Evolutionary conservation across 495 filamentous ascomycete genomes (phyloP), one percentile per base, ranked within the genome.

Genomic region (Talaromyces liani): DNA sequence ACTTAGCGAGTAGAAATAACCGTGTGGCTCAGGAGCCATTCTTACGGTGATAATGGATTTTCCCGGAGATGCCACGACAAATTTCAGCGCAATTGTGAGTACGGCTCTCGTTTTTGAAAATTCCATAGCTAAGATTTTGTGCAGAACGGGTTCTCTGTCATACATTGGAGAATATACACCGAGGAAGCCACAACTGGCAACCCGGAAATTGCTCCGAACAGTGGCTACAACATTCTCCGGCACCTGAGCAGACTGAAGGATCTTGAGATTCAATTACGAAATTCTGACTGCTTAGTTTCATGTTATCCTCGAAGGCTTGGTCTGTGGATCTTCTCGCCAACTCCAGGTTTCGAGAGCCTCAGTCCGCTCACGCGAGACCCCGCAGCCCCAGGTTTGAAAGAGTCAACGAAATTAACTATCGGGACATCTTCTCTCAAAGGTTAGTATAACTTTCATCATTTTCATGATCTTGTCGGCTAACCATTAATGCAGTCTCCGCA

Each of bases 81-180:
- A 81, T 66, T 71, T 80, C 64, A 73, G 75, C 72, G 71, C 74
- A 54, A 74, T 80, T 72, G 78, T 80, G 72, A 70, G 79, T 73
- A 39, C 54, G 34, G 22, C 25, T 64, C 24, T 60, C 25, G 25
- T 59, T 10, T 36, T 25, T 59, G 14, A 18, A 47, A 25, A 18
- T 47, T 16, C 29, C 31, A 10, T 18, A 54, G 55, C 18, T 39
- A 54, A 62, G 5, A 24, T 54, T 39, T 1, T 22, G 18, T 20
- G 27, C 25, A 81, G 79, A 76, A 79, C 72, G 77, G 79, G 29
- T 81, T 79, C 73, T 79, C 77, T 67, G 75, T 72, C 29, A 79
- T 81, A 8, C 76, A 79, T 57, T 80, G 77, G 77, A 77, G 78
- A 64, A 79, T 79, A 65, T 80, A 80, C 66, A 79, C 76, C 20